These are phyloP conservation scores for Ophiostoma quercus DNA, from an alignment of 2,329 filamentous ascomycete species.

Conservation along the genomic window DNA sequence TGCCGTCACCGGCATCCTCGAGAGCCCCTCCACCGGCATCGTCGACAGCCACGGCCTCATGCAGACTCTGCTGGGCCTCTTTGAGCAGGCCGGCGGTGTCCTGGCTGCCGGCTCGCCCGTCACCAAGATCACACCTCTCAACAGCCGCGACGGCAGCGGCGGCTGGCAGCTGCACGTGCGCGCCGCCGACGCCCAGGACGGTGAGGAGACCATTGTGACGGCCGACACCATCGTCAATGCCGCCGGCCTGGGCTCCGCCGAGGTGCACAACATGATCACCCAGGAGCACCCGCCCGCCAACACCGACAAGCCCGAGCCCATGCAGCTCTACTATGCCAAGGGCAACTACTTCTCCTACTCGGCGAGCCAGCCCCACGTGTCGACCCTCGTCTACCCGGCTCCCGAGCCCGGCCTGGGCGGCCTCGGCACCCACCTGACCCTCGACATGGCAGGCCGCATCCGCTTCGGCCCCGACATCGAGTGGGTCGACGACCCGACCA, in stretches of 20 bases:
- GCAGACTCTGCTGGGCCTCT: conserved; percentile 68
- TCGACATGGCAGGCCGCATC: conserved; percentile 78
- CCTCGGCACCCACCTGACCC: conserved; percentile 85
- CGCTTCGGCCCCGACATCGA: conserved; percentile 94
- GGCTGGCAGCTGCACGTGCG: conserved; percentile 66
- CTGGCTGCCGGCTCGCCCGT: conserved; percentile 66
- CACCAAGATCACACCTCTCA: conserved; percentile 49
- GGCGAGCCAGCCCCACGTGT: conserved; percentile 56
- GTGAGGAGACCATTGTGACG: conserved; percentile 52
- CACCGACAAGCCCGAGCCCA: conserved; percentile 37
- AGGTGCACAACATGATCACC: conserved; percentile 76
- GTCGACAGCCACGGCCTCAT: conserved; percentile 83
- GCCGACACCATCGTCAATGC: conserved; percentile 76
- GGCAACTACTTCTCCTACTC: conserved; percentile 91
- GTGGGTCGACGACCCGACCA: conserved; percentile 69
- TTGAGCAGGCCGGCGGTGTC: conserved; percentile 72
- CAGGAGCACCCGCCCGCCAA: conserved; percentile 35
- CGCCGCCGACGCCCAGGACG: not conserved
- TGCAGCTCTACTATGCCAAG: conserved; percentile 75
- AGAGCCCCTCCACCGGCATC: conserved; percentile 82
- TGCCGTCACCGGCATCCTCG: conserved; percentile 68
- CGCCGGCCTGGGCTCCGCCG: conserved; percentile 72
- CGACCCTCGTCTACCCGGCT: conserved; percentile 79
- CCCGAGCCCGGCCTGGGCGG: conserved; percentile 77
- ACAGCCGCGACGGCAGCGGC: conserved; percentile 37